Base-by-base conservation (phyloP, 495 filamentous ascomycete species). In the Aspergillus homomorphus region DNA sequence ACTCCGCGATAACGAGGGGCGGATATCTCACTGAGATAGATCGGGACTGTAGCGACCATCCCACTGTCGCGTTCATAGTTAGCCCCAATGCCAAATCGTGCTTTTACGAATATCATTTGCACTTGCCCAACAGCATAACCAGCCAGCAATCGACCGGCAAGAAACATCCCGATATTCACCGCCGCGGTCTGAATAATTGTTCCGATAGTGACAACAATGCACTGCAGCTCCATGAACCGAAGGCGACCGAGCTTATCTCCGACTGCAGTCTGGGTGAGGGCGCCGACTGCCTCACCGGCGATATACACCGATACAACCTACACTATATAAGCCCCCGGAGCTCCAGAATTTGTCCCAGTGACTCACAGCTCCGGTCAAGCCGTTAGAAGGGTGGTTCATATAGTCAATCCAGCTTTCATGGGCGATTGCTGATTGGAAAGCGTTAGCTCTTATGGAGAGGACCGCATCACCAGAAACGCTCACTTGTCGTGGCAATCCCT, bases 381-480 rank as follows among this genome's bases (percentile, higher is more conserved):
- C 81, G 58, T 78, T 70, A 18, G 79, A 81, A 8, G 82, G 82
- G 44, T 80, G 60, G 33, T 76, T 28, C 81, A 85, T 84, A 62
- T 84, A 85, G 60, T 80, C 73, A 49, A 84, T 77, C 80, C 80
- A 85, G 64, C 81, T 84, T 65, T 79, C 63, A 62, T 85, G 82
- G 12, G 82, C 81, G 54, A 85, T 85, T 24, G 82, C 81, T 83
- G 51, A 19, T 12, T 24, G 21, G 12, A 22, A 30, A 12, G 65
- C 46, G 14, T 30, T 9, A 28, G 45, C 54, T 8, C 24, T 52
- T 53, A 4, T 9, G 28, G n/a, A 18, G 24, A n/a, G 21, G 12
- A 12, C 45, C 18, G 33, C 24, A 51, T 46, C 6, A 38, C 33
- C 15, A 12, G 21, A 18, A 3, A 28, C 9, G 21, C 80, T 75